A percentile compares a stretch with the other conserved stretches of the same genome.
These are phyloP conservation scores for Lagerstroemia speciosa DNA, from an alignment of 345 rosid genomes.

Conservation along the genomic window DNA sequence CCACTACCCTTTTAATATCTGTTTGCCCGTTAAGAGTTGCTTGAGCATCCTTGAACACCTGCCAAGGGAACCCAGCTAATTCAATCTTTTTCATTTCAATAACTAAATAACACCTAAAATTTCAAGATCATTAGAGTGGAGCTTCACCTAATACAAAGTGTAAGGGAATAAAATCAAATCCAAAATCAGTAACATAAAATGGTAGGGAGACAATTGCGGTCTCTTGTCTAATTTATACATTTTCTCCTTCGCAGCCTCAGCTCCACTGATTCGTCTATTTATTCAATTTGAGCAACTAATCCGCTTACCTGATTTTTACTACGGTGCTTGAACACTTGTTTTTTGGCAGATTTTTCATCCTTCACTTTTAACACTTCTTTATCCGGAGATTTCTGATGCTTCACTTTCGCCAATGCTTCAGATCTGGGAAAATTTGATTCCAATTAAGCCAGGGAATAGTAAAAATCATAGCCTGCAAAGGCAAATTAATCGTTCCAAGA, in stretches of 20 bases:
- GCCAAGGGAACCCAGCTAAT: constrained; percentile 47
- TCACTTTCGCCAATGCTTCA: not conserved
- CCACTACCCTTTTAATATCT: constrained; percentile 54
- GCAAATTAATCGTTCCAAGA: not conserved
- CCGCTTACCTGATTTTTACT: not conserved
- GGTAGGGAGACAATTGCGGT: no score
- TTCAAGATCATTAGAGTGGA: not conserved
- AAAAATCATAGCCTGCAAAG: not conserved
- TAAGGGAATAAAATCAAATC: not conserved
- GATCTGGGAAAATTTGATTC: not conserved
- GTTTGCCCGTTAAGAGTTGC: constrained; percentile 33
- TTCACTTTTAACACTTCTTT: no score
- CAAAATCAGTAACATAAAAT: not conserved
- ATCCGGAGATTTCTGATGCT: not conserved
- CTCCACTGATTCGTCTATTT: no score
- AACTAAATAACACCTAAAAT: no score
- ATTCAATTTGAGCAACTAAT: not conserved
- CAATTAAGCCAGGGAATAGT: not conserved
- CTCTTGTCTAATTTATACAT: no score
- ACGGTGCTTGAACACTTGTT: not conserved
- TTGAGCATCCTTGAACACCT: constrained; percentile 54
- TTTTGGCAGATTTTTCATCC: no score
- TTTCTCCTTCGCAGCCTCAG: no score
- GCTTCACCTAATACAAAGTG: not conserved
- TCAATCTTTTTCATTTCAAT: no score